phyloP scores from a whole-genome alignment of 352 stramenopile species.

The Blastocystis sp. region DNA sequence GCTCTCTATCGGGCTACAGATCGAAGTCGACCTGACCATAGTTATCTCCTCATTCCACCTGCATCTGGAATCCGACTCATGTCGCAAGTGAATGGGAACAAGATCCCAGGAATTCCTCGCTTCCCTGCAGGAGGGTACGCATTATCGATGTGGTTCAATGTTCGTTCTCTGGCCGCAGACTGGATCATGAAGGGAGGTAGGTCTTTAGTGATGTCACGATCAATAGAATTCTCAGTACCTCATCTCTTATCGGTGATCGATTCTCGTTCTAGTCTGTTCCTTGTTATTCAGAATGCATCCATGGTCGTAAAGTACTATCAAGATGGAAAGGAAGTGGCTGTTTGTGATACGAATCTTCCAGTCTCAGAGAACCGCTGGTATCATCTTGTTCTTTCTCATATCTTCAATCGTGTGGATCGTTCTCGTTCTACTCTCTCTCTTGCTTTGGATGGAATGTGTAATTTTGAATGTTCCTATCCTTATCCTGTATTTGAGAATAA shows the following conservation, averaged over 20 bases:
- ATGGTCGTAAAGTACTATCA: conserved; percentile 46
- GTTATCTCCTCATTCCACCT: conserved; percentile 6
- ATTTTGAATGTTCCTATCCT: neutral
- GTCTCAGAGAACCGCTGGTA: conserved; percentile 49
- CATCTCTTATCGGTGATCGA: conserved; percentile 31
- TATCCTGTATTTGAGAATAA: conserved; percentile 10
- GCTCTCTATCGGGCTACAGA: conserved; percentile 16
- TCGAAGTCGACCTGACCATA: conserved; percentile 6
- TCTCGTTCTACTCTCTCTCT: neutral
- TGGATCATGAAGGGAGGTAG: conserved; percentile 54
- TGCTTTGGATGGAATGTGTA: neutral
- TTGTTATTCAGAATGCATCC: conserved; percentile 22
- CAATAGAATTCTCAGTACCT: conserved; percentile 13
- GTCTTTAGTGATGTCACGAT: neutral
- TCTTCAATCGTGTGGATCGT: neutral
- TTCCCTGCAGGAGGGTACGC: conserved; percentile 36
- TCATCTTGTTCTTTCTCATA: conserved; percentile 17
- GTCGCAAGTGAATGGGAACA: neutral
- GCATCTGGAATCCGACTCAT: neutral
- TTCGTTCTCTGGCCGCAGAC: neutral
- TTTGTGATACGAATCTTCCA: conserved; percentile 28
- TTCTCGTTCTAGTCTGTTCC: neutral
- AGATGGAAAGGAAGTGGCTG: conserved; percentile 41
- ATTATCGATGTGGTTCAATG: conserved; percentile 57
- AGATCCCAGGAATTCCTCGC: neutral